Base-by-base conservation (phyloP, 1,284 basidiomycete genomes). In the Sparassis latifolia region DNA sequence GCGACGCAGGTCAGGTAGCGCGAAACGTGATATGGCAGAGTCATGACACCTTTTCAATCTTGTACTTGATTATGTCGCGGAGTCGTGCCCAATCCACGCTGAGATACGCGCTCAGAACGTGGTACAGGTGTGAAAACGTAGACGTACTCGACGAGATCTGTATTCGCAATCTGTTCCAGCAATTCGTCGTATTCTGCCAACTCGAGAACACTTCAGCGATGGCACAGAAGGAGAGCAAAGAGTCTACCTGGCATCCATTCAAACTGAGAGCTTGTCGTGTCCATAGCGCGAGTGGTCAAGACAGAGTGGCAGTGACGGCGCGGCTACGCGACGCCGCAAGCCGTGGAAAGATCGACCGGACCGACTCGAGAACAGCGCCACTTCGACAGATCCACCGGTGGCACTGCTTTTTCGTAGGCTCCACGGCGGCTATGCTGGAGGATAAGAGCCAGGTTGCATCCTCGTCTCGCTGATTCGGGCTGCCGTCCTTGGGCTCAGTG, bases 11-110 rank as follows among this genome's bases (percentile, higher is more conserved):
- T 37, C 7, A 37, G 35, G 6, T 37, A 7, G 6, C 7, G 12
- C 12, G 35, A 7, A 12, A 37, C 12, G 12, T 7, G 35, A 37
- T 33, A 42, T 44, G 47, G 38, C 43, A 44, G 47, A 44, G 38
- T 43, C 44, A 45, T 54, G 66, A 33, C 55, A 87, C 88, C 72
- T 86, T 69, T 58, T 74, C 67, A 4, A 91, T 70, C 63, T 82
- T 87, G 62, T 77, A 66, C 62, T 89, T 90, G 62, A 92, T 79
- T 50, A 82, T 79, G 58, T 86, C 76, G 42, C 85, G 79, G 31
- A 94, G 74, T 31, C 76, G 70, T 10, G 75, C 64, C 92, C 92
- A 95, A 65, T 90, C 85, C 58, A 75, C 44, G 33, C 40, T 53
- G 45, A 28, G 39, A 53, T 10, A 50, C 72, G 60, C 89, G 92